A percentile compares a stretch with the other conserved stretches of the same genome.
phyloP scores from a whole-genome alignment of 768 basidiomycete genomes.

The Suillus discolor region DNA sequence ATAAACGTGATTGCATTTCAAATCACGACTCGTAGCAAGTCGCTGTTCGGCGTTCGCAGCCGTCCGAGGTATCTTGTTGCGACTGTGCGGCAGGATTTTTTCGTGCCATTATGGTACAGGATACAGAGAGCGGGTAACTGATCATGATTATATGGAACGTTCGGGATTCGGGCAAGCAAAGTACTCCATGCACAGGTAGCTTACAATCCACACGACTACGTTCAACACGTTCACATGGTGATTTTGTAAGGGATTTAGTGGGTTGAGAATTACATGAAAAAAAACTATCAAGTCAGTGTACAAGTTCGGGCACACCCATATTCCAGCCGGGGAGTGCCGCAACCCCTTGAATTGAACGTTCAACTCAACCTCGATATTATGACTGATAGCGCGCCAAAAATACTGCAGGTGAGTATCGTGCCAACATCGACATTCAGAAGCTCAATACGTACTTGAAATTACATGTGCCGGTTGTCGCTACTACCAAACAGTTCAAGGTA shows the following conservation, averaged over 20 bases:
- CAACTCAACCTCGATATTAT: constrained; percentile 13
- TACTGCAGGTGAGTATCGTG: constrained; percentile 77
- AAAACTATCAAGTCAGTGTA: too few relatives aligned
- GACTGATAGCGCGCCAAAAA: constrained; percentile 34
- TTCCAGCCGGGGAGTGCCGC: too few relatives aligned
- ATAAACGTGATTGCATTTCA: neutral
- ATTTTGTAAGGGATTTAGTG: too few relatives aligned
- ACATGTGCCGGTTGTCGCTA: constrained; percentile 53
- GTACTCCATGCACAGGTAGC: neutral
- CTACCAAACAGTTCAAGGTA: constrained; percentile 92
- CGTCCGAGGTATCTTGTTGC: neutral
- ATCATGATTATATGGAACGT: constrained; percentile 15
- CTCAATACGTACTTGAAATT: constrained; percentile 68
- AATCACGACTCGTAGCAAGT: neutral
- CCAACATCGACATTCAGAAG: constrained; percentile 60
- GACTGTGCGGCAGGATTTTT: neutral
- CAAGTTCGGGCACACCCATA: too few relatives aligned
- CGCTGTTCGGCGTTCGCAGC: neutral
- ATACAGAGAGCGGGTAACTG: neutral
- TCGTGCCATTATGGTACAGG: neutral
- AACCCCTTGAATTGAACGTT: too few relatives aligned
- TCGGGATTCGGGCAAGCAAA: constrained; percentile 7
- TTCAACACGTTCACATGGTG: neutral
- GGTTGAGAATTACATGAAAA: too few relatives aligned
- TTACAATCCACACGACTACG: neutral